Base-by-base conservation (phyloP, 2,329 filamentous ascomycete species). In the Anthostomella pinea region DNA sequence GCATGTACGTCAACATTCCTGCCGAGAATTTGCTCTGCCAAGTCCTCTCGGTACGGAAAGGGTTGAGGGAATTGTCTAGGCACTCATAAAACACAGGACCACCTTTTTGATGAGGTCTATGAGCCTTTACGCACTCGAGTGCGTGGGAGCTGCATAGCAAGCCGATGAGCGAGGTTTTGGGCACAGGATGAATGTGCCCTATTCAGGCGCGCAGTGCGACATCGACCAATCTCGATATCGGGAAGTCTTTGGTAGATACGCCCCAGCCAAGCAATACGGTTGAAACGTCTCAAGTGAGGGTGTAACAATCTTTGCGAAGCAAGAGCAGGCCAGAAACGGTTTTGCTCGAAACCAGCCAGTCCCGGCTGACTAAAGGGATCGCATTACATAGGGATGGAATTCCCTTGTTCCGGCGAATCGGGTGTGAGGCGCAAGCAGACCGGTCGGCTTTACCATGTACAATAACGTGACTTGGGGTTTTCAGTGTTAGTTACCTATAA, bases 251-350 rank as follows among this genome's bases (percentile, higher is more conserved):
- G 9, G 30, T 24, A 11, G 21, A 14, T 33, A 13, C 30, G 35
- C 34, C 40, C 35, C 23, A 46, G 37, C 32, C 32, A 39, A 11
- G 35, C 27, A 17, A 26, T 37, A 39, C 35, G 34, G 29, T 21
- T 39, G 35, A 33, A 27, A 39, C 35, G 7, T 11, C 23, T 20
- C 27, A 34, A 26, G 38, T 35, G 35, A 42, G 45, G 47, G 38
- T 46, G 47, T 50, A 43, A 31, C 30, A 45, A 46, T 41, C 42
- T 42, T 41, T 30, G 42, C 42, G 10, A 31, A 38, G 35, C 18
- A 27, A 36, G 33, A 41, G 38, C 23, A 39, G 30, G 30, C 41
- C 45, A 41, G 45, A 48, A 48, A 48, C 26, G 45, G 41, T 26
- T 39, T 24, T 45, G 38, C 37, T 46, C 20, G 11, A 15, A 29